These are phyloP conservation scores for Acanthamoeba culbertsoni DNA, from an alignment of 208 protist genomes.

Conservation along the genomic window DNA sequence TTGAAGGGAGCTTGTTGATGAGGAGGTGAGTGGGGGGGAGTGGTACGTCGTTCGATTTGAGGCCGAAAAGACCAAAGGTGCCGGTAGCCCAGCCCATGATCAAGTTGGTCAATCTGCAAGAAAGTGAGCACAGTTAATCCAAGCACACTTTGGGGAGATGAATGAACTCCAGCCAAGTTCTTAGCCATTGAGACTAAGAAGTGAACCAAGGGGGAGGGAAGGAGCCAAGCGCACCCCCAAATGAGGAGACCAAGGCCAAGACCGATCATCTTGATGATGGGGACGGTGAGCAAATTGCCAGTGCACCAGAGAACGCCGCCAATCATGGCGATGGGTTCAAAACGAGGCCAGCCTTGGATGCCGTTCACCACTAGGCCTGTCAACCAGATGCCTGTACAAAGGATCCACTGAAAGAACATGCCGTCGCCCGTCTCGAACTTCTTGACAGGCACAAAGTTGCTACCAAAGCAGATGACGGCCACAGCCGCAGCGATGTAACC, in stretches of 20 bases:
- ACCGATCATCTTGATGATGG: conserved; percentile 64
- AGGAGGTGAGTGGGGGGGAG: background rate
- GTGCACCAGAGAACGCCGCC: conserved; percentile 60
- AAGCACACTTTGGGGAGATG: too few species aligned
- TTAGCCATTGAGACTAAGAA: background rate
- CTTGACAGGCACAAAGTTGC: conserved; percentile 65
- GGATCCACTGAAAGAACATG: conserved; percentile 64
- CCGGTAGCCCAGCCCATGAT: conserved; percentile 59
- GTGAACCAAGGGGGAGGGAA: background rate
- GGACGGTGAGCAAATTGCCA: conserved; percentile 49
- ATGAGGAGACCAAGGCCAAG: conserved; percentile 54
- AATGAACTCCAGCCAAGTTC: too few species aligned
- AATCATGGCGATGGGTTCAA: conserved; percentile 60
- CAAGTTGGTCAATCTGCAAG: conserved; percentile 12
- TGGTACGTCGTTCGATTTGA: background rate
- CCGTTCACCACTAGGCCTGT: conserved; percentile 47
- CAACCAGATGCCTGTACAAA: conserved; percentile 58
- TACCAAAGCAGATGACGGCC: conserved; percentile 54
- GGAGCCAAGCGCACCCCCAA: conserved; percentile 4
- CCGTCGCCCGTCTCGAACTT: conserved; percentile 63
- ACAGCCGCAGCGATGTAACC: conserved; percentile 44
- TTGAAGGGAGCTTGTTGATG: background rate
- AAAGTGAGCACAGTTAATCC: too few species aligned
- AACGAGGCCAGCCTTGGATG: background rate
- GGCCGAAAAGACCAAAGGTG: conserved; percentile 52